Conservation (phyloP, 208 protist genomes). For the Vickermania spadyakhi region DNA sequence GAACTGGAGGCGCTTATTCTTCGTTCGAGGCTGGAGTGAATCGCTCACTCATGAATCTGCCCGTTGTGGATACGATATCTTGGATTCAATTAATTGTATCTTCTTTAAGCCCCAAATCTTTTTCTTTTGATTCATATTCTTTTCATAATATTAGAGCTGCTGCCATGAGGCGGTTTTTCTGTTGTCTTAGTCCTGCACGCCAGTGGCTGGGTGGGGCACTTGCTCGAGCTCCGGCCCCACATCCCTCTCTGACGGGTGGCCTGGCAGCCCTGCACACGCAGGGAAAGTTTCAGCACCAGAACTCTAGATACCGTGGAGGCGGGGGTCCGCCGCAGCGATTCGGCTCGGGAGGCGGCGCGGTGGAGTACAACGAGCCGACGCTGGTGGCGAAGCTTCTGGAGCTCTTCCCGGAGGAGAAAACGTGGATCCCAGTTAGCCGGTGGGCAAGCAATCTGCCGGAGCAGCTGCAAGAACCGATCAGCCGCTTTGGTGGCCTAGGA, state of each 20-base stretch:
- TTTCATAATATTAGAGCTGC: too few species aligned
- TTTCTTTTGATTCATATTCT: too few species aligned
- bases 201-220: background rate
- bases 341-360: background rate
- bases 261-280: background rate
- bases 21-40: too few species aligned
- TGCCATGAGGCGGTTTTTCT: background rate
- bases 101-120: too few species aligned
- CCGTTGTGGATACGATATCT: too few species aligned
- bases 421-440: background rate
- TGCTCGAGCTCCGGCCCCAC: background rate
- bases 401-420: background rate
- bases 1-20: too few species aligned
- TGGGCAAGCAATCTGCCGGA: slow-evolving; percentile 1
- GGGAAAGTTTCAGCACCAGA: background rate
- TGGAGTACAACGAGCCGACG: background rate
- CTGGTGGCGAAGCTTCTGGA: slow-evolving; percentile 1
- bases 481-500: background rate
- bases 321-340: background rate
- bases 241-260: too few species aligned
- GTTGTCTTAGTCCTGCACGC: background rate
- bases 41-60: too few species aligned
- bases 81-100: too few species aligned
- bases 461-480: background rate
- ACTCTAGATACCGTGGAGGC: background rate